These are phyloP conservation scores for Colletotrichum tanaceti DNA, from an alignment of 2,329 filamentous ascomycete species.

Conservation along the genomic window DNA sequence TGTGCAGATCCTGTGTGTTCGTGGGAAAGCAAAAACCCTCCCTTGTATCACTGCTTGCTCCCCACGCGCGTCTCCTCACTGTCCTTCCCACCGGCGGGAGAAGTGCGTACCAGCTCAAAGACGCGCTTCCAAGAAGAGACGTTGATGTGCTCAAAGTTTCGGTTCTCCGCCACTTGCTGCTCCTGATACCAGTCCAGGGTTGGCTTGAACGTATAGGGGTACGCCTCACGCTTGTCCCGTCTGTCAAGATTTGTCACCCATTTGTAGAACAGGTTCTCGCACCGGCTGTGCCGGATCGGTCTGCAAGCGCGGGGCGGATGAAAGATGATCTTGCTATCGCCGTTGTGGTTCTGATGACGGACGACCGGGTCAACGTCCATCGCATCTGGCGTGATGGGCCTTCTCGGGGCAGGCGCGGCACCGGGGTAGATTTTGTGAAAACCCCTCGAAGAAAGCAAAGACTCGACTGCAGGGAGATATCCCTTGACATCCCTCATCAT, in stretches of 20 bases:
- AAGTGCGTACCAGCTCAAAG: slow-evolving; percentile 44
- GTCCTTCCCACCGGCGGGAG: not conserved
- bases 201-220: slow-evolving; percentile 57
- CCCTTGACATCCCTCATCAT: slow-evolving; percentile 49
- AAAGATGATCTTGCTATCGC: slow-evolving; percentile 55
- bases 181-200: slow-evolving; percentile 65
- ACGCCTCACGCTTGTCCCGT: slow-evolving; percentile 41
- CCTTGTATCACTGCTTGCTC: not conserved
- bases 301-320: slow-evolving; percentile 56
- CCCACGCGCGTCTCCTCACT: not conserved
- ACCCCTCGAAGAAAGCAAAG: slow-evolving; percentile 48
- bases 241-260: slow-evolving; percentile 46
- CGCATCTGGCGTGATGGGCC: slow-evolving; percentile 29
- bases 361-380: slow-evolving; percentile 22
- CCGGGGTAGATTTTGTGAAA: slow-evolving; percentile 51
- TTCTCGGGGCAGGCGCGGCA: not conserved
- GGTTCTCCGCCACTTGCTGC: slow-evolving; percentile 56
- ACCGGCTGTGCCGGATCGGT: slow-evolving; percentile 46
- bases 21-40: not conserved
- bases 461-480: slow-evolving; percentile 51
- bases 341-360: slow-evolving; percentile 39
- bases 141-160: slow-evolving; percentile 61
- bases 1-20: too few species aligned
- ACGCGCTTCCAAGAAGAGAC: slow-evolving; percentile 59
- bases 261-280: slow-evolving; percentile 59